phyloP scores from a whole-genome alignment of 768 basidiomycete genomes.

The Pleurotus cornucopiae region DNA sequence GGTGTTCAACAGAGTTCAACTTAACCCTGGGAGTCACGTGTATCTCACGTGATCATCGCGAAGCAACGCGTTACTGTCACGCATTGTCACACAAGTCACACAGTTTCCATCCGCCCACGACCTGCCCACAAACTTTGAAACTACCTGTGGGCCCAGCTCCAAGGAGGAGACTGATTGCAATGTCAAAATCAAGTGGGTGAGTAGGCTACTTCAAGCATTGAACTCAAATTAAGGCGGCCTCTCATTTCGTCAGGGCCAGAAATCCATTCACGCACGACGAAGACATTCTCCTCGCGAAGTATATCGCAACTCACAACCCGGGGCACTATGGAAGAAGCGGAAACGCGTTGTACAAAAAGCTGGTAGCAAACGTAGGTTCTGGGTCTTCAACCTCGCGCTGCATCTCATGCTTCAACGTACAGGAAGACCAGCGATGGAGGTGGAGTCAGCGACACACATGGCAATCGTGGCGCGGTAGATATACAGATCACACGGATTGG shows the following conservation, averaged over 20 bases:
- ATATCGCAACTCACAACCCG: constrained; percentile 47
- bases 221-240: too few relatives aligned
- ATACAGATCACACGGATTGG: constrained; percentile 34
- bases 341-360: constrained; percentile 33
- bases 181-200: too few relatives aligned
- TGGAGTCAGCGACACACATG: constrained; percentile 51
- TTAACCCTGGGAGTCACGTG: too few relatives aligned
- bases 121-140: too few relatives aligned
- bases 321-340: constrained; percentile 38
- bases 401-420: constrained; percentile 1
- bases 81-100: too few relatives aligned
- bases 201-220: too few relatives aligned
- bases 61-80: too few relatives aligned
- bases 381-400: neutral
- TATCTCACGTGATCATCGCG: too few relatives aligned
- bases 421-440: constrained; percentile 40
- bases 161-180: too few relatives aligned
- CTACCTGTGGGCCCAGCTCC: too few relatives aligned
- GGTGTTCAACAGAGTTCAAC: too few relatives aligned
- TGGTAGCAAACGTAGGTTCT: constrained; percentile 44
- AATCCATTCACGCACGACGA: constrained; percentile 33
- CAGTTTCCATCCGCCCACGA: too few relatives aligned
- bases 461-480: constrained; percentile 66
- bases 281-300: constrained; percentile 38
- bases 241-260: neutral